Percentiles rank a stretch among this genome's conserved stretches.
Conservation (phyloP, 2,329 filamentous ascomycete genomes). For the Aotearoamyces nothofagi region DNA sequence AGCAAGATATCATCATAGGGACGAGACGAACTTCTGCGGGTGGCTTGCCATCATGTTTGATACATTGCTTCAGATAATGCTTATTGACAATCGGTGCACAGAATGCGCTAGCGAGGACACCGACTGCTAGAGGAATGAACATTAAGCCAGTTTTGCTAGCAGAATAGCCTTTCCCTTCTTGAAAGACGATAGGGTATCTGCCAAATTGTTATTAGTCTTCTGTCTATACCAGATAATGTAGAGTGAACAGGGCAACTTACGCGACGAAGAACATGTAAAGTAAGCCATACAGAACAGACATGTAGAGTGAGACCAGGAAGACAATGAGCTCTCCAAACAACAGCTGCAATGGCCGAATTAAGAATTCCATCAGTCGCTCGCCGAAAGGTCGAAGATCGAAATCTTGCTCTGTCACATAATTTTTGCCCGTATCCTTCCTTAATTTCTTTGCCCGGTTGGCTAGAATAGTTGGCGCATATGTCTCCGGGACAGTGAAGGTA, state of each 20-base stretch:
- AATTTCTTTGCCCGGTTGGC: slow-evolving; percentile 51
- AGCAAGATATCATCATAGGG: slow-evolving; percentile 64
- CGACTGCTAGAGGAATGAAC: slow-evolving; percentile 71
- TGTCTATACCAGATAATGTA: too few relatives aligned
- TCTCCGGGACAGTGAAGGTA: slow-evolving; percentile 73
- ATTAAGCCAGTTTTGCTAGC: slow-evolving; percentile 60
- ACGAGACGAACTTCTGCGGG: slow-evolving; percentile 63
- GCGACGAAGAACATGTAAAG: slow-evolving; percentile 32
- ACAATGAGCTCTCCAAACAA: slow-evolving; percentile 71
- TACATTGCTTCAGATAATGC: slow-evolving; percentile 52
- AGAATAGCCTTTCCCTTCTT: slow-evolving; percentile 57
- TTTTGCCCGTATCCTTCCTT: slow-evolving; percentile 50
- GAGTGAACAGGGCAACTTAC: too few relatives aligned
- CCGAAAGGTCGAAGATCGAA: slow-evolving; percentile 52
- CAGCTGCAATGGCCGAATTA: slow-evolving; percentile 67
- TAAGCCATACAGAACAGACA: slow-evolving; percentile 61
- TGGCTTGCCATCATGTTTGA: slow-evolving; percentile 49
- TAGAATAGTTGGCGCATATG: slow-evolving; percentile 65
- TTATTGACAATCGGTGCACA: slow-evolving; percentile 60
- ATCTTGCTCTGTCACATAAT: slow-evolving; percentile 63
- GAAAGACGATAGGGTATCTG: slow-evolving; percentile 52
- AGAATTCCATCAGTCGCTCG: slow-evolving; percentile 54
- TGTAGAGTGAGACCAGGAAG: slow-evolving; percentile 66
- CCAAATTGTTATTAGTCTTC: too few relatives aligned
- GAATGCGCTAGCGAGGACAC: slow-evolving; percentile 52